phyloP scores from a whole-genome alignment of 805 yeast species.

The Teunomyces lycoperdinae region DNA sequence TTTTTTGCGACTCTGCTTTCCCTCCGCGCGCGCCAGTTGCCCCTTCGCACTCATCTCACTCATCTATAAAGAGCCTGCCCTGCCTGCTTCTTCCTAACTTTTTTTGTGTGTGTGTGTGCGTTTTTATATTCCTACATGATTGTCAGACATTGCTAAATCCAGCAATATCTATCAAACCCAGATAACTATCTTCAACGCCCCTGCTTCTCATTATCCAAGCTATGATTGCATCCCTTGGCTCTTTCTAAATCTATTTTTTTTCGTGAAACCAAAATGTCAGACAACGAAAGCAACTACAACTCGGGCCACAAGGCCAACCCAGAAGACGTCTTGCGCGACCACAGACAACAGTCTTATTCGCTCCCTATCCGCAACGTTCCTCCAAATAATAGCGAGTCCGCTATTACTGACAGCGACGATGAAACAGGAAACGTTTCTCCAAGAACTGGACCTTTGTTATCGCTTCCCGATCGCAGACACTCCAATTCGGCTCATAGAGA shows the following conservation, averaged over 20 bases:
- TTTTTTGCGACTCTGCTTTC: not conserved
- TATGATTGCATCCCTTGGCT: constrained; percentile 6
- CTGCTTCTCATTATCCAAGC: constrained; percentile 3
- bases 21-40: not conserved
- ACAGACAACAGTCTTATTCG: constrained; percentile 34
- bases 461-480: not conserved
- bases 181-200: not conserved
- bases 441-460: constrained; percentile 11
- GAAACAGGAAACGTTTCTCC: constrained; percentile 7
- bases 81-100: not conserved
- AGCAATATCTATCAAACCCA: not conserved
- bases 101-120: not conserved
- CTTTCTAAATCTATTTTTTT: not conserved
- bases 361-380: constrained; percentile 24
- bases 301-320: constrained; percentile 25
- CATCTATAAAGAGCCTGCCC: not conserved
- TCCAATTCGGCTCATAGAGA: not conserved
- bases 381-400: not conserved
- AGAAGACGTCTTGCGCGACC: constrained; percentile 39
- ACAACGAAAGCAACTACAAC: constrained; percentile 34
- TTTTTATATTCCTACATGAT: constrained; percentile 5
- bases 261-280: constrained; percentile 29
- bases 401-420: constrained; percentile 15
- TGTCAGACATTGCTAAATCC: constrained; percentile 4
- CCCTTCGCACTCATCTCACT: not conserved